Base-by-base conservation (phyloP, 1,139 yeast genomes). In the Protomyces arabidopsidicola region DNA sequence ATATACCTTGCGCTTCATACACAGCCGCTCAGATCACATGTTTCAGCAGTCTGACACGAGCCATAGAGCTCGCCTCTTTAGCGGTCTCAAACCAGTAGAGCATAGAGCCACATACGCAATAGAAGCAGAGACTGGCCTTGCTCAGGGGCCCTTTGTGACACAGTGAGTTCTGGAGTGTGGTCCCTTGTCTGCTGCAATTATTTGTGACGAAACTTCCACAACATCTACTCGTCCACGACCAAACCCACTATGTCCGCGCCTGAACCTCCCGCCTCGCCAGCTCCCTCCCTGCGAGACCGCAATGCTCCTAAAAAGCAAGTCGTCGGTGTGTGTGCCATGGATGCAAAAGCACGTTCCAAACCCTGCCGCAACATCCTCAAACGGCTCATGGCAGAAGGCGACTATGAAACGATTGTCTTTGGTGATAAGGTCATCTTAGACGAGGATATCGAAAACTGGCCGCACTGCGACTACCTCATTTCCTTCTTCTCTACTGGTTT, bases 251-350 rank as follows among this genome's bases (percentile, higher is more conserved):
- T 42, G 22, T 18, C 22, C 18, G 16, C 48, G 5, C 48, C 48
- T 16, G 48, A 42, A 16, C 48, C 48, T 1, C 48, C 48, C 22
- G 20, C 48, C 18, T 42, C 48, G 22, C 48, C 48, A 10, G 48
- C 48, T 10, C 48, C 48, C 12, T 42, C 48, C 12, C 48, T 42
- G 10, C 8, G 48, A 42, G 48, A 42, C 3, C 48, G 48, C 24
- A n/a, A 42, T 42, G 48, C 22, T 12, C 53, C 53, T 42, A 58
- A 58, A 53, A 57, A 55, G 86, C 90, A 68, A 98, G 98, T 45
- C 90, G 90, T 95, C 70, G 99, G 99, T 55, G 97, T 95, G 0
- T 95, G 98, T 78, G 99, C 99, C 8, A 91, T 95, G 98, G 98
- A 95, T 75, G 86, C 93, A 64, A 95, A 95, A 75, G 98, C 91